These are phyloP conservation scores for Kuraishia hungarica DNA, from an alignment of 805 yeast genomes.

Conservation along the genomic window DNA sequence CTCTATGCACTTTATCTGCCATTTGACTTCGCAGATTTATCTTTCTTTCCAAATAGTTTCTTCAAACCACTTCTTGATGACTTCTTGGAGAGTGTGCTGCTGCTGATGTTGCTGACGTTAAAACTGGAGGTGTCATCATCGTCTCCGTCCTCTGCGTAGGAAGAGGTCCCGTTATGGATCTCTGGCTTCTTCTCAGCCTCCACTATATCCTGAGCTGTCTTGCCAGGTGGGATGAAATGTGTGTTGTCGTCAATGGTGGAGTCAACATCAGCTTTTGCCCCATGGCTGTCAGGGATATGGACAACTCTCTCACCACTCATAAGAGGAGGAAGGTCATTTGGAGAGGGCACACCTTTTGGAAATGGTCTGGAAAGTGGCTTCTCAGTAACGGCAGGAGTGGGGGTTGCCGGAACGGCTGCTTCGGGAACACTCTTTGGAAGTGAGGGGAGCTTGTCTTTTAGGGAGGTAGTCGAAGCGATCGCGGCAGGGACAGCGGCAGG, in stretches of 20 bases:
- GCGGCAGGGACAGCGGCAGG: neutral
- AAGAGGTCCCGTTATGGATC: neutral
- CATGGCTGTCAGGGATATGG: conserved; percentile 5
- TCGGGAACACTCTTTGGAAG: neutral
- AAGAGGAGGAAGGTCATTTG: conserved; percentile 1
- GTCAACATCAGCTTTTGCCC: conserved; percentile 1
- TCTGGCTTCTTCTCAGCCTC: neutral
- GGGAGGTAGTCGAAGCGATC: neutral
- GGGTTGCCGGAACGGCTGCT: neutral
- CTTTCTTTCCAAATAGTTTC: conserved; percentile 5
- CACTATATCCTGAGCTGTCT: neutral
- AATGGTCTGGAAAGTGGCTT: neutral
- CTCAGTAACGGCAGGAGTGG: neutral
- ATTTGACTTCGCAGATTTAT: neutral
- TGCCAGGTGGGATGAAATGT: conserved; percentile 18
- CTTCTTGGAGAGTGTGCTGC: conserved; percentile 2
- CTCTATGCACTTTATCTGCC: neutral
- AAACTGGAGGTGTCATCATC: conserved; percentile 1
- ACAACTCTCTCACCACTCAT: conserved; percentile 18
- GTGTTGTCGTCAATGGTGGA: conserved; percentile 30
- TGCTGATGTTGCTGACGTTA: neutral
- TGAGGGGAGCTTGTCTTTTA: neutral
- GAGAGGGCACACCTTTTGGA: neutral
- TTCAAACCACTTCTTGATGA: conserved; percentile 8
- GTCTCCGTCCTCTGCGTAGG: neutral